A percentile compares a stretch with the other conserved stretches of the same genome.
Conservation (phyloP, 306 rosid species). For the Cicer arietinum region DNA sequence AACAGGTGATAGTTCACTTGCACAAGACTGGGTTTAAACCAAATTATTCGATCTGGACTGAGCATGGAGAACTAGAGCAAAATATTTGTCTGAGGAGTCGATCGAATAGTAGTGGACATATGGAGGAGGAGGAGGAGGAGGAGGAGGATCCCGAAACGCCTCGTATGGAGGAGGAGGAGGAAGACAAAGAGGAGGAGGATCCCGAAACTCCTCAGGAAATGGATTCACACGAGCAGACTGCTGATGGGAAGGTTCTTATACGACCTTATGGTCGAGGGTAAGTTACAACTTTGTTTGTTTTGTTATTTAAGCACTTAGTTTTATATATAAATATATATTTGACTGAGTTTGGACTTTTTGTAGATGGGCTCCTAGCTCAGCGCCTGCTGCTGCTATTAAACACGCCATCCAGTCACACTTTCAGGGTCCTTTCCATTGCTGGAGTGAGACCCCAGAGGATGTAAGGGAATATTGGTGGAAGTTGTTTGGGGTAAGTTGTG, state of each 20-base stretch:
- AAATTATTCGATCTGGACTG: slow-evolving; percentile 20
- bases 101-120: not conserved
- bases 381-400: slow-evolving; percentile 24
- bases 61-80: slow-evolving; percentile 19
- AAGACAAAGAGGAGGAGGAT: not conserved
- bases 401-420: slow-evolving; percentile 24
- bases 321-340: not conserved
- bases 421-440: slow-evolving; percentile 19
- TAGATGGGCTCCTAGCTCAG: slow-evolving; percentile 26
- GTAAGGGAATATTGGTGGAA: slow-evolving; percentile 33
- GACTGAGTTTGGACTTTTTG: slow-evolving; percentile 29
- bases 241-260: slow-evolving; percentile 21
- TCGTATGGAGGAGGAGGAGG: not conserved
- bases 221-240: not conserved
- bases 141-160: not conserved
- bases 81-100: not conserved
- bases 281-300: not conserved
- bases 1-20: slow-evolving; percentile 16
- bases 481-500: slow-evolving; percentile 19
- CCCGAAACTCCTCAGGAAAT: slow-evolving; percentile 8
- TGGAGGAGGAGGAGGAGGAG: not conserved
- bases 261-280: slow-evolving; percentile 26
- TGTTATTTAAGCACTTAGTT: not conserved
- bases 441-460: slow-evolving; percentile 26
- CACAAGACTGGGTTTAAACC: slow-evolving; percentile 12